Percentiles rank a stretch among this genome's conserved stretches.
These are phyloP conservation scores for Serpula lacrymans DNA, from an alignment of 768 basidiomycete genomes.

Conservation along the genomic window DNA sequence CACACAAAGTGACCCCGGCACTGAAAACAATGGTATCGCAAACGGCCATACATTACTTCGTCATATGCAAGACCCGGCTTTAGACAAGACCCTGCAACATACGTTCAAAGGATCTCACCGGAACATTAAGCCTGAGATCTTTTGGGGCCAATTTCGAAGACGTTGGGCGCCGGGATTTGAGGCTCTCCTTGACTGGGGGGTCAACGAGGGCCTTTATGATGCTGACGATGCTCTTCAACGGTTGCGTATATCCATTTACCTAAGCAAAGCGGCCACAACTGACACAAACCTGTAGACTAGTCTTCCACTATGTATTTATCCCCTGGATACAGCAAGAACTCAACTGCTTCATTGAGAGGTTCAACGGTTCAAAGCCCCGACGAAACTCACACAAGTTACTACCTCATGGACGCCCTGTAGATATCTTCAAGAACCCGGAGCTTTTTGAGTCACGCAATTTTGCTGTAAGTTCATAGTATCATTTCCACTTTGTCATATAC, in stretches of 20 bases:
- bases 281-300: conserved; percentile 23
- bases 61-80: conserved; percentile 36
- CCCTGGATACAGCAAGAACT: too few species aligned
- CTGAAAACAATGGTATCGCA: conserved; percentile 42
- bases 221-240: conserved; percentile 17
- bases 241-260: conserved; percentile 14
- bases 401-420: conserved; percentile 35
- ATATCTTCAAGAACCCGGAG: conserved; percentile 29
- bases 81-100: conserved; percentile 38
- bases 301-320: conserved; percentile 39
- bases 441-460: conserved; percentile 29
- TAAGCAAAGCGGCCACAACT: too few species aligned
- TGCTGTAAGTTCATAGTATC: conserved; percentile 25
- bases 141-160: conserved; percentile 12
- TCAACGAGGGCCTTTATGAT: conserved; percentile 28
- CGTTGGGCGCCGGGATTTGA: conserved; percentile 15
- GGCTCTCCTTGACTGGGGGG: conserved; percentile 21
- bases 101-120: conserved; percentile 29
- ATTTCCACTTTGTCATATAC: background rate
- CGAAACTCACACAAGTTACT: too few species aligned
- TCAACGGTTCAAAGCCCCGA: too few species aligned
- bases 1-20: conserved; percentile 42
- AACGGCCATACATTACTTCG: conserved; percentile 39
- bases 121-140: conserved; percentile 25
- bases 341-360: too few species aligned